Conservation (phyloP, 352 stramenopile genomes). For the Phytophthora citricola region DNA sequence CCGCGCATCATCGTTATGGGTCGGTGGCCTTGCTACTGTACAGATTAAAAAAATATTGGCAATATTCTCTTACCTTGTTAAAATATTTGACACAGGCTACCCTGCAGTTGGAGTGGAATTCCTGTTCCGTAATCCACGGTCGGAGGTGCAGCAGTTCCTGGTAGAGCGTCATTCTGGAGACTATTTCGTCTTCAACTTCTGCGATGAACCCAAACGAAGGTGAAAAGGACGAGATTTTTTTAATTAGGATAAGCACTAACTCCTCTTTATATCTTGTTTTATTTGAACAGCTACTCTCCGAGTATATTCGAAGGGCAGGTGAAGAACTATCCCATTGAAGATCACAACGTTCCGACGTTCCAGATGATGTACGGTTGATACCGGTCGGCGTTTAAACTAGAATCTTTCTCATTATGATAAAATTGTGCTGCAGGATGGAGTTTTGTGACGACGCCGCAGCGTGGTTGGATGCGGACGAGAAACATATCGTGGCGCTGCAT, state of each 20-base stretch:
- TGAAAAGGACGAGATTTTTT: conserved; percentile 10
- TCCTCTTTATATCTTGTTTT: neutral
- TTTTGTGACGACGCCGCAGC: conserved; percentile 79
- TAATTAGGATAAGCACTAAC: neutral
- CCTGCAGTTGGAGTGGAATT: conserved; percentile 62
- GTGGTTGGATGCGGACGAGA: conserved; percentile 54
- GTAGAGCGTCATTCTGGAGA: conserved; percentile 50
- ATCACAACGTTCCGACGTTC: conserved; percentile 76
- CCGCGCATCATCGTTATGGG: conserved; percentile 83
- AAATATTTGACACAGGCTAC: conserved; percentile 47
- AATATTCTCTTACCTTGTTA: conserved; percentile 2
- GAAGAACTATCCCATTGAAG: conserved; percentile 71
- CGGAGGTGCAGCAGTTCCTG: conserved; percentile 63
- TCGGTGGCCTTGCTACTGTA: conserved; percentile 19
- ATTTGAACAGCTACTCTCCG: conserved; percentile 50
- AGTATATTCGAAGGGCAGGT: conserved; percentile 54
- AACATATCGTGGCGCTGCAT: conserved; percentile 66
- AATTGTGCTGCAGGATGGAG: conserved; percentile 42
- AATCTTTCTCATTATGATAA: neutral
- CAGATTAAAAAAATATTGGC: conserved; percentile 4
- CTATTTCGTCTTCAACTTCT: conserved; percentile 87
- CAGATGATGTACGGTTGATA: conserved; percentile 57
- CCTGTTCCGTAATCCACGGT: conserved; percentile 68
- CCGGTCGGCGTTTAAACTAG: neutral
- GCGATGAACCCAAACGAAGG: conserved; percentile 58